Evolutionary conservation across 768 basidiomycete genomes (phyloP).

Genomic region (Ramaria sp.): DNA sequence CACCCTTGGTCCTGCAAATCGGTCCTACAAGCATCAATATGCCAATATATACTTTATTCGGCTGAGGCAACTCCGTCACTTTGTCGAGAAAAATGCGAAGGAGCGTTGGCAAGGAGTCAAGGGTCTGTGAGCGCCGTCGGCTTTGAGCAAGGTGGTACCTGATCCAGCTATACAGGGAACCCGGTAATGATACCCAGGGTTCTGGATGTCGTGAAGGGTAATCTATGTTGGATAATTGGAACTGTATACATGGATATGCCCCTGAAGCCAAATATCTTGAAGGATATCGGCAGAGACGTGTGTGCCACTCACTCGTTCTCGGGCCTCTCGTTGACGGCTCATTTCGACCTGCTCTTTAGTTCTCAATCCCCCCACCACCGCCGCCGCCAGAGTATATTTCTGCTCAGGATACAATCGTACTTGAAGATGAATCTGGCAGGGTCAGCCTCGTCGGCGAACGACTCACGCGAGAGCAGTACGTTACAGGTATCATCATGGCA

Average conservation of each 20-base stretch:
- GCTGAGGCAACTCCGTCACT: slow-evolving; percentile 36
- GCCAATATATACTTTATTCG: slow-evolving; percentile 64
- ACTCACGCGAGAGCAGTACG: slow-evolving; percentile 50
- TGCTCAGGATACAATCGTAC: slow-evolving; percentile 66
- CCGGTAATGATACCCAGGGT: slow-evolving; percentile 67
- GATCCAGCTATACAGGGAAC: slow-evolving; percentile 34
- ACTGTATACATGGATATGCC: slow-evolving; percentile 99
- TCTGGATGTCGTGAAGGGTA: slow-evolving; percentile 75
- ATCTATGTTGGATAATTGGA: slow-evolving; percentile 84
- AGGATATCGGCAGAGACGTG: slow-evolving; percentile 90
- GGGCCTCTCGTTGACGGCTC: slow-evolving; percentile 1
- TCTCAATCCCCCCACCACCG: slow-evolving; percentile 80
- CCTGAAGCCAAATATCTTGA: slow-evolving; percentile 93
- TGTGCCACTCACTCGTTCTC: slow-evolving; percentile 23
- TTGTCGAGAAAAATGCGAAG: slow-evolving; percentile 38
- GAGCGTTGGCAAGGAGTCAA: slow-evolving; percentile 39
- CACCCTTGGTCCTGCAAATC: slow-evolving; percentile 29
- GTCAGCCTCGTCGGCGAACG: slow-evolving; percentile 76
- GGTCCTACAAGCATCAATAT: slow-evolving; percentile 58
- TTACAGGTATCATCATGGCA: slow-evolving; percentile 88
- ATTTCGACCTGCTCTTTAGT: slow-evolving; percentile 34
- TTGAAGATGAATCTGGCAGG: slow-evolving; percentile 95
- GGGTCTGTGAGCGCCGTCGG: slow-evolving; percentile 19
- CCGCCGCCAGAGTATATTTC: slow-evolving; percentile 68
- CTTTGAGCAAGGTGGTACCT: background rate